phyloP scores from a whole-genome alignment of 257 asterid genomes.

The Cruciata laevipes region DNA sequence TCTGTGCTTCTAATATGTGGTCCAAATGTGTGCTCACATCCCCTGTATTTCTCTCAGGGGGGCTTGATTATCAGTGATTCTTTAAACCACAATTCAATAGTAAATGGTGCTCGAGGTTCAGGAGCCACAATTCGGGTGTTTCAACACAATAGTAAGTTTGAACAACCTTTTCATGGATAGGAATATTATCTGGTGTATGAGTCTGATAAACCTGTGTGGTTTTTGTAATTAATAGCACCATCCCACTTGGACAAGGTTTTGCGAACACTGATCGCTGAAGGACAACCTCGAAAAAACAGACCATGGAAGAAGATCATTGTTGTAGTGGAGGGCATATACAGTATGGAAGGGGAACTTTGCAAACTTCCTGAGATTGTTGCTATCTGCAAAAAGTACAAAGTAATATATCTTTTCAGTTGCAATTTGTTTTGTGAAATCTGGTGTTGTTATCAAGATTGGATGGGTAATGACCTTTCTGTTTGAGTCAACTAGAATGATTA shows the following conservation, averaged over 20 bases:
- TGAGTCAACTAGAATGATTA: background rate
- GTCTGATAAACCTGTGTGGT: constrained; percentile 13
- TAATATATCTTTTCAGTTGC: constrained; percentile 22
- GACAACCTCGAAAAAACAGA: constrained; percentile 95
- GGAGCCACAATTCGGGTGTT: constrained; percentile 94
- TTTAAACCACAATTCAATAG: constrained; percentile 91
- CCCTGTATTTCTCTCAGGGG: constrained; percentile 47
- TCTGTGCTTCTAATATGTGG: background rate
- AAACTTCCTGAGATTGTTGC: constrained; percentile 93
- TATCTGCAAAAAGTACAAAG: constrained; percentile 97
- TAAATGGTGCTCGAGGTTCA: constrained; percentile 98
- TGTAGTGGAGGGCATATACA: constrained; percentile 97
- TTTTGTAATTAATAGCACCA: constrained; percentile 52
- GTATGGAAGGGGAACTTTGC: constrained; percentile 99
- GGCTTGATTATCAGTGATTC: constrained; percentile 94
- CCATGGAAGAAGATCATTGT: constrained; percentile 98
- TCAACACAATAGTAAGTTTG: constrained; percentile 83
- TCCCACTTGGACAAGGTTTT: constrained; percentile 86
- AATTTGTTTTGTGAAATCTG: background rate
- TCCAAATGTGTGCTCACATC: constrained; percentile 15
- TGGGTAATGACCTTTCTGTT: background rate
- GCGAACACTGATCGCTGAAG: constrained; percentile 87
- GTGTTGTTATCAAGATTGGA: background rate
- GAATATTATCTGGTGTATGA: background rate
- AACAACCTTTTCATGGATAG: constrained; percentile 13